A percentile compares a stretch with the other conserved stretches of the same genome.
These are phyloP conservation scores for Paraphaeosphaeria minitans DNA, from an alignment of 2,329 filamentous ascomycete species.

Conservation along the genomic window DNA sequence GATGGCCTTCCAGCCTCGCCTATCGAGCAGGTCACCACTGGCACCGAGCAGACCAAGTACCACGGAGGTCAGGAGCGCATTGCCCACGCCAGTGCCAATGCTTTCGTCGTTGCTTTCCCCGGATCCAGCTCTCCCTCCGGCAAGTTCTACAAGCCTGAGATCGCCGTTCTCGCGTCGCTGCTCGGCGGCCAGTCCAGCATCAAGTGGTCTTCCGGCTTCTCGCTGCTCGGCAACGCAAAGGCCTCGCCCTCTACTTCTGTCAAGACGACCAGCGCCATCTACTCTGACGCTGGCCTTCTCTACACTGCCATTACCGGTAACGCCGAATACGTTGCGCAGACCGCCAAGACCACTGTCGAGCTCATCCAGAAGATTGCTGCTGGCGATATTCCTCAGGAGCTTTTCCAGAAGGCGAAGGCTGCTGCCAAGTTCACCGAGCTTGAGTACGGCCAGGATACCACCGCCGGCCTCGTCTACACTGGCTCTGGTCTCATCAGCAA, in stretches of 20 bases:
- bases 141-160: slow-evolving; percentile 83
- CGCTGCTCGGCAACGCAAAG: slow-evolving; percentile 79
- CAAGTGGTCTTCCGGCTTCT: slow-evolving; percentile 96
- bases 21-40: slow-evolving; percentile 55
- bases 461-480: slow-evolving; percentile 78
- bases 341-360: slow-evolving; percentile 77
- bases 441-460: slow-evolving; percentile 77
- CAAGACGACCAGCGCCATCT: slow-evolving; percentile 77
- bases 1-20: slow-evolving; percentile 63
- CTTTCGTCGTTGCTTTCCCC: slow-evolving; percentile 89
- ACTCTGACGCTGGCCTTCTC: slow-evolving; percentile 93
- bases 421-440: slow-evolving; percentile 92
- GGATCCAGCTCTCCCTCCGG: slow-evolving; percentile 77
- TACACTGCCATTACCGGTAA: slow-evolving; percentile 80
- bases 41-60: slow-evolving; percentile 77
- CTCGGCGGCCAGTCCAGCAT: slow-evolving; percentile 89
- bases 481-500: slow-evolving; percentile 83
- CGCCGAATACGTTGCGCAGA: slow-evolving; percentile 73
- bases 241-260: slow-evolving; percentile 69
- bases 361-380: slow-evolving; percentile 80
- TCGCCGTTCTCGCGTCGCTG: slow-evolving; percentile 82
- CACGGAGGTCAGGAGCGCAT: slow-evolving; percentile 93
- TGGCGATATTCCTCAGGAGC: slow-evolving; percentile 78
- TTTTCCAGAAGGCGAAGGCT: slow-evolving; percentile 88
- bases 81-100: slow-evolving; percentile 75